Evolutionary conservation across 495 filamentous ascomycete species (phyloP).

Genomic region (Aspergillus diversus): DNA sequence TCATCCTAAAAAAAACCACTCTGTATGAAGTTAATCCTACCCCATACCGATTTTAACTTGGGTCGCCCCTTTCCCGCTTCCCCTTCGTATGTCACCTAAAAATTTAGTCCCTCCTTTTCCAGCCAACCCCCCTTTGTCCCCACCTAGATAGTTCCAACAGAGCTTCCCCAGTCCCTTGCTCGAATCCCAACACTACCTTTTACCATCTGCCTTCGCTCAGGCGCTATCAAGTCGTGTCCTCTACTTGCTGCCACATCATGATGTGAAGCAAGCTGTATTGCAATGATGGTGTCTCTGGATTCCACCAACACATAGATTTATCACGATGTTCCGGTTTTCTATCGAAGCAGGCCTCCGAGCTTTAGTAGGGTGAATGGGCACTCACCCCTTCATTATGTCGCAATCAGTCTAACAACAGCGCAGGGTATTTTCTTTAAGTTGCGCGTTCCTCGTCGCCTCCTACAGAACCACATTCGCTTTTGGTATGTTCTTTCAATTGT

Average conservation of each 20-base stretch:
- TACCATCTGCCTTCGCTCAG: background rate
- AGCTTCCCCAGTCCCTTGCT: background rate
- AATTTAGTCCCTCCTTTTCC: background rate
- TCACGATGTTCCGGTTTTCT: slow-evolving; percentile 39
- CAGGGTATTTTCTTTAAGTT: slow-evolving; percentile 43
- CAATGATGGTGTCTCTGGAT: slow-evolving; percentile 21
- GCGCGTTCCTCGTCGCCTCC: slow-evolving; percentile 38
- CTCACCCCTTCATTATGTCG: background rate
- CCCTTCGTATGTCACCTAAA: background rate
- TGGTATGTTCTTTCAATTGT: slow-evolving; percentile 33
- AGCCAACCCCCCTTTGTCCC: background rate
- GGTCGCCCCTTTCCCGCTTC: slow-evolving; percentile 1
- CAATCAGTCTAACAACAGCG: slow-evolving; percentile 8
- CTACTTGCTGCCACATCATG: slow-evolving; percentile 1
- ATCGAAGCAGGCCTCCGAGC: slow-evolving; percentile 41
- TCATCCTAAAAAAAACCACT: background rate
- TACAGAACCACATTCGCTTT: slow-evolving; percentile 47
- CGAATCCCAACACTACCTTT: background rate
- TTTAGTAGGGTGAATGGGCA: slow-evolving; percentile 41
- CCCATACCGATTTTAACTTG: background rate
- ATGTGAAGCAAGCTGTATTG: slow-evolving; percentile 12
- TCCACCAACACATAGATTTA: slow-evolving; percentile 14
- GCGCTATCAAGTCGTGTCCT: slow-evolving; percentile 1
- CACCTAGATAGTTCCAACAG: background rate
- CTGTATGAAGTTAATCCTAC: background rate